Percentiles rank a stretch among this genome's conserved stretches.
phyloP scores from a whole-genome alignment of 495 filamentous ascomycete species.

The Umbilicaria muhlenbergii region DNA sequence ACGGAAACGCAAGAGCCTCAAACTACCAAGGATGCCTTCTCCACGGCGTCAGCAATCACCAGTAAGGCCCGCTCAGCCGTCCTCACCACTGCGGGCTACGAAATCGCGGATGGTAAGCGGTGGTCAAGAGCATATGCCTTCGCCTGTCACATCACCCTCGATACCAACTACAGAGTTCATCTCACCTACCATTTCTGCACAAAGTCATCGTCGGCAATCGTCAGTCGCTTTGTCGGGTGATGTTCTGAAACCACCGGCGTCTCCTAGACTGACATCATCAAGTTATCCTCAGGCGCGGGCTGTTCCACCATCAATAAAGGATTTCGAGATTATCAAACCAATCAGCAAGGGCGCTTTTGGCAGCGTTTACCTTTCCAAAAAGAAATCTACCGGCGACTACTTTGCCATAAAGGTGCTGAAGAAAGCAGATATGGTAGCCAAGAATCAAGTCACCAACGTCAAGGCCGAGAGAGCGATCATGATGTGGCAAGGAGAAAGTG shows the following conservation, averaged over 20 bases:
- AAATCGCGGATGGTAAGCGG: conserved; percentile 63
- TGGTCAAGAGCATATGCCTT: conserved; percentile 58
- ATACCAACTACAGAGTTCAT: conserved; percentile 65
- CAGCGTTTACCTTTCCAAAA: conserved; percentile 93
- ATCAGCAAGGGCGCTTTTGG: conserved; percentile 99
- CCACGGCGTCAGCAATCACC: conserved; percentile 80
- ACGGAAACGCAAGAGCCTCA: conserved; percentile 68
- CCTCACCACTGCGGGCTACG: conserved; percentile 72
- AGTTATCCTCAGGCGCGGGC: conserved; percentile 65
- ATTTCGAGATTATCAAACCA: conserved; percentile 98
- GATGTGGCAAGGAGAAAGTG: conserved; percentile 99
- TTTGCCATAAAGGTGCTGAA: conserved; percentile 97
- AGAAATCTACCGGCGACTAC: conserved; percentile 95
- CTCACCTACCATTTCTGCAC: conserved; percentile 42
- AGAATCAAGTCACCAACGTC: conserved; percentile 98
- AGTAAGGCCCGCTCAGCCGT: conserved; percentile 53
- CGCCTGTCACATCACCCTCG: conserved; percentile 79
- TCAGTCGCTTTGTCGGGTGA: conserved; percentile 71
- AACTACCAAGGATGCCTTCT: conserved; percentile 56
- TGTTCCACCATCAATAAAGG: conserved; percentile 87
- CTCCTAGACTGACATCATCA: conserved; percentile 58
- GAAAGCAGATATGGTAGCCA: conserved; percentile 98
- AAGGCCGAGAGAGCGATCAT: conserved; percentile 99
- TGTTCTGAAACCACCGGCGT: conserved; percentile 51
- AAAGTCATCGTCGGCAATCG: conserved; percentile 74